Base-by-base conservation (phyloP, 352 stramenopile genomes). In the Phytophthora macrochlamydospora region DNA sequence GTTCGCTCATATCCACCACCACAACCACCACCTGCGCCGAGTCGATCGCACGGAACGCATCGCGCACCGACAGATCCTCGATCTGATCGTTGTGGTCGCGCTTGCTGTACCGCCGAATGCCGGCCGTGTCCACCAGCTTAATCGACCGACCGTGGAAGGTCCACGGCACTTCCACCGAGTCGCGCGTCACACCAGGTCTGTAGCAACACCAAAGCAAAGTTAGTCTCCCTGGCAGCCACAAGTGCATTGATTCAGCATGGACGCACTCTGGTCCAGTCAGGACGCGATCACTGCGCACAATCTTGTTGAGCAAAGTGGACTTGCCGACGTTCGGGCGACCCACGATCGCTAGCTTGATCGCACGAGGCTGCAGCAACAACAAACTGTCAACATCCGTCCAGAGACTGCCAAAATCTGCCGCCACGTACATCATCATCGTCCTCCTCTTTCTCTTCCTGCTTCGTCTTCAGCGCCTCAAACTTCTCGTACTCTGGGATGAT, bases 61-160 rank as follows among this genome's bases (percentile, higher is more conserved):
- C 85, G 35, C 85, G 85, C 59, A 94, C 87, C 49, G 87, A 93
- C 37, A 94, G 62, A 56, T 94, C 91, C 60, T 94, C 87, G 53
- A 94, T 94, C 72, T 92, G 79, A 64, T 94, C 90, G 12, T 85
- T 75, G 48, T 91, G 78, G 60, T 94, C 87, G 42, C 87, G 87
- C 65, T 94, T 94, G 78, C 85, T 92, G 68, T 92, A 91, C 56
- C 85, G 83, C 43, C 87, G 83, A 59, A 94, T 94, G 30, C 87
- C 87, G 0, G 87, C 87, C 14, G 87, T 94, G 69, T 94, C 87
- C 9, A 94, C 85, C 55, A 94, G 78, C 62, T 89, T 87, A 60
- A 94, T 91, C 43, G 85, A 70, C 11, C 77, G 81, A 3, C 79
- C 83, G 9, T 81, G 79, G 74, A 93, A 94, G 18, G 75, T 78